phyloP scores from a whole-genome alignment of 2,329 filamentous ascomycete species.

The Nemania sp. region DNA sequence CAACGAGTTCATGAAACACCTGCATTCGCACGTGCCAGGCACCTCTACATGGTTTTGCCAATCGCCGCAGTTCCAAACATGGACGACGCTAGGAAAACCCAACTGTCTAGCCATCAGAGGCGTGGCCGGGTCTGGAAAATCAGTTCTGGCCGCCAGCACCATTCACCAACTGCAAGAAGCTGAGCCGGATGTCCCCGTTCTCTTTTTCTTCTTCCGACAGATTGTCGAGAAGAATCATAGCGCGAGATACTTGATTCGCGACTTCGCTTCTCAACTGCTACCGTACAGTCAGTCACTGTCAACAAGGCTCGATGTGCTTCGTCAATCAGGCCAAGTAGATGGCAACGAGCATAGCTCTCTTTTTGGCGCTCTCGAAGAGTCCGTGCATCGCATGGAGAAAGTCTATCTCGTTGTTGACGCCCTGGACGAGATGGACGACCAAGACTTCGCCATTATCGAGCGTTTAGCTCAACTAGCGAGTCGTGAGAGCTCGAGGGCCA shows the following conservation, averaged over 20 bases:
- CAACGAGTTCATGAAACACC: neutral
- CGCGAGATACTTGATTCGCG: neutral
- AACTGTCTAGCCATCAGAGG: neutral
- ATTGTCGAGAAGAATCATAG: neutral
- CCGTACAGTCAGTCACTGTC: neutral
- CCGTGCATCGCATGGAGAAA: neutral
- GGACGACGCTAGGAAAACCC: neutral
- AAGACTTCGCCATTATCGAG: neutral
- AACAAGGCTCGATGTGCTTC: neutral
- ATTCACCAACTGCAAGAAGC: neutral
- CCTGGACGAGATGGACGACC: neutral
- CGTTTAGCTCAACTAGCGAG: neutral
- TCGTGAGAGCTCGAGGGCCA: neutral
- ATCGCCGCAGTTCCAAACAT: neutral
- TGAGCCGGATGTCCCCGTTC: neutral
- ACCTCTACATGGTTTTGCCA: neutral
- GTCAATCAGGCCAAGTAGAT: neutral
- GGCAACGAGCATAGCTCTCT: neutral
- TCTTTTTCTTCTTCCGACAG: constrained; percentile 7
- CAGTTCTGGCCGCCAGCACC: neutral
- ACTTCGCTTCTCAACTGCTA: neutral
- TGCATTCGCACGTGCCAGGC: neutral
- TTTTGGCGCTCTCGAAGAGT: neutral
- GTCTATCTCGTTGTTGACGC: neutral
- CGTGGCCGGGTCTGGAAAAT: neutral